These are phyloP conservation scores for Phytophthora pisi DNA, from an alignment of 352 stramenopile genomes.

Conservation along the genomic window DNA sequence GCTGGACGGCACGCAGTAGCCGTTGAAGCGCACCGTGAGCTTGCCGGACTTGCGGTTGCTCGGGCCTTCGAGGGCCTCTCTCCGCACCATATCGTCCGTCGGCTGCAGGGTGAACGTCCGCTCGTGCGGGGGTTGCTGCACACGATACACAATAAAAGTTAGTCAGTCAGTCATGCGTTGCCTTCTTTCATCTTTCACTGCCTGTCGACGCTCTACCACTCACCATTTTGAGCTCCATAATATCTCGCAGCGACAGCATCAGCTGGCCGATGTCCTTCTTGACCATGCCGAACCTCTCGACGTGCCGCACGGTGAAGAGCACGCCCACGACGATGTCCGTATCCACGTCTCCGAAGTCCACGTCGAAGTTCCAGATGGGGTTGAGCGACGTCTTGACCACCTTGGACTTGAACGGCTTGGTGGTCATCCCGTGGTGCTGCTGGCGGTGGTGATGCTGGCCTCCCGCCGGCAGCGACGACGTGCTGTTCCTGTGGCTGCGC, in stretches of 20 bases:
- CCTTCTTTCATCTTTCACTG: neutral
- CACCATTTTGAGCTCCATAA: constrained; percentile 81
- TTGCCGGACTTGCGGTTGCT: constrained; percentile 76
- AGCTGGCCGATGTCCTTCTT: constrained; percentile 79
- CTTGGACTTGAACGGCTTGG: constrained; percentile 60
- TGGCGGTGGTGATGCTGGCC: constrained; percentile 23
- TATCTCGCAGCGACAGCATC: constrained; percentile 63
- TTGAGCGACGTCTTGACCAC: constrained; percentile 79
- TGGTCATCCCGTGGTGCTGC: constrained; percentile 30
- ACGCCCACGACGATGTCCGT: constrained; percentile 70
- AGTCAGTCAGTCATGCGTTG: constrained; percentile 7
- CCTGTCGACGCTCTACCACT: constrained; percentile 1
- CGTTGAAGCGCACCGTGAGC: constrained; percentile 70
- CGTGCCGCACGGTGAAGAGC: constrained; percentile 67
- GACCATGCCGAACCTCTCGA: constrained; percentile 75
- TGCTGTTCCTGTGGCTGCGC: constrained; percentile 23
- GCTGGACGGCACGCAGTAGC: constrained; percentile 58
- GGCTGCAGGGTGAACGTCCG: constrained; percentile 63
- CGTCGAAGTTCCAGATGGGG: constrained; percentile 82
- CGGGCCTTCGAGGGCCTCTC: constrained; percentile 54
- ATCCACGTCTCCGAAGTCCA: constrained; percentile 82
- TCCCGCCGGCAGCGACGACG: constrained; percentile 27
- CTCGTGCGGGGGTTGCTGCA: constrained; percentile 64
- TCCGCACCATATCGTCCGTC: constrained; percentile 62
- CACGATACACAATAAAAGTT: constrained; percentile 12